Evolutionary conservation across 2,329 filamentous ascomycete species (phyloP), one percentile per base, ranked within the genome.

Genomic region (Fusarium sp.): DNA sequence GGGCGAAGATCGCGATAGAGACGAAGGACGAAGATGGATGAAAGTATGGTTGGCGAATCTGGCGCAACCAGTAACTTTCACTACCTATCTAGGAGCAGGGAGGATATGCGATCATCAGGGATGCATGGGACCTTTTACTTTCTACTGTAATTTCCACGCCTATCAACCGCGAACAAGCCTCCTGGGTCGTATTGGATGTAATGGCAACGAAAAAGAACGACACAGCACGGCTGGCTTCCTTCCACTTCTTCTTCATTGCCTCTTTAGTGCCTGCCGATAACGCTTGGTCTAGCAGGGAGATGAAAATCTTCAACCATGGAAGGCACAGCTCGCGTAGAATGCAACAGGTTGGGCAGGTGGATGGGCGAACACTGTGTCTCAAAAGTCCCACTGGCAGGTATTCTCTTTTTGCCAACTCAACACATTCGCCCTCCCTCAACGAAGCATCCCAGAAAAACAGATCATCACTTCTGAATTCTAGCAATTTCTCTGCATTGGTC

Each of bases 211-310:
- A 25, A 14, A 25, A 27, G 18, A 29, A 29, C 21, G 40, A 41
- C 17, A 15, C 36, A 36, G 39, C 17, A n/a, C 21, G 42, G 14
- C 27, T 13, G n/a, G 23, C 18, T 27, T 54, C 42, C 51, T 63
- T 58, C 58, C 41, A 63, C 18, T 67, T 65, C 64, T 33, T 36
- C 64, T 65, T 68, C 47, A 37, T 67, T 65, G 14, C 64, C 58
- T 47, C 33, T 59, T 60, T 55, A 31, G 63, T 56, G 18, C 33
- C 42, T 49, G 18, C 49, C 36, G 23, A 29, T 18, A 29, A 33
- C 25, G 7, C 27, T 49, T 50, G 39, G 25, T 58, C 35, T 20
- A 25, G 21, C 27, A 31, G 17, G 15, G 15, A 20, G 21, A 55
- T 33, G 17, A 8, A 13, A 20, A n/a, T 23, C 23, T 23, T 21